Percentiles rank a stretch among this genome's conserved stretches.
Evolutionary conservation across 805 yeast species (phyloP).

Genomic region (Candida qinlingensis): DNA sequence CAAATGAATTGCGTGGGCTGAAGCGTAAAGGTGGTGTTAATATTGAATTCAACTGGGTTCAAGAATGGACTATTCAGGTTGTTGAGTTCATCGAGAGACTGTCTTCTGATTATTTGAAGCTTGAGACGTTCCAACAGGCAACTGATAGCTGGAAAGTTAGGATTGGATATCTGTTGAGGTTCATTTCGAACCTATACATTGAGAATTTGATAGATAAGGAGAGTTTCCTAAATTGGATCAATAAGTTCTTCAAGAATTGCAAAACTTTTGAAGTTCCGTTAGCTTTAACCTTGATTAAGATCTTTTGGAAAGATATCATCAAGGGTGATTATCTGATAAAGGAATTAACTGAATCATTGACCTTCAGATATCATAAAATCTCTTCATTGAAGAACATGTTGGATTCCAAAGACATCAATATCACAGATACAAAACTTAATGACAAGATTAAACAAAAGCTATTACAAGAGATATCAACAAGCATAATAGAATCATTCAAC

Average conservation of each 20-base stretch:
- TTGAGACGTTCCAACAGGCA: conserved; percentile 24
- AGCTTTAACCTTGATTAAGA: conserved; percentile 47
- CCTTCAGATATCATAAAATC: conserved; percentile 41
- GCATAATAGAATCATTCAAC: conserved; percentile 28
- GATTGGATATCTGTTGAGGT: conserved; percentile 54
- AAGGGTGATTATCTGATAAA: conserved; percentile 54
- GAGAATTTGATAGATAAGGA: conserved; percentile 62
- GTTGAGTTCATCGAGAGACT: conserved; percentile 46
- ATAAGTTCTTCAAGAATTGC: conserved; percentile 43
- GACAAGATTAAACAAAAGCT: conserved; percentile 27
- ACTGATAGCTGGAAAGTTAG: conserved; percentile 46
- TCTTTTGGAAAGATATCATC: conserved; percentile 69
- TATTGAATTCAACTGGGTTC: conserved; percentile 63
- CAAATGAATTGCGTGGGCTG: conserved; percentile 63
- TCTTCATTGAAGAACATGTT: conserved; percentile 28
- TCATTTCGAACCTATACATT: conserved; percentile 60
- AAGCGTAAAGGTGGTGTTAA: conserved; percentile 40
- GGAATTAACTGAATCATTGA: conserved; percentile 55
- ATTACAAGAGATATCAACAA: conserved; percentile 20
- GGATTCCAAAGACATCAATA: conserved; percentile 29
- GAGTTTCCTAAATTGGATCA: conserved; percentile 58
- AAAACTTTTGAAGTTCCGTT: conserved; percentile 40
- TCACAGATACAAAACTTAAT: conserved; percentile 32
- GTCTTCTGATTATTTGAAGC: conserved; percentile 28
- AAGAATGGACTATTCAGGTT: conserved; percentile 89